A percentile compares a stretch with the other conserved stretches of the same genome.
These are phyloP conservation scores for Diplotaxis tenuifolia DNA, from an alignment of 345 rosid species.

Conservation along the genomic window DNA sequence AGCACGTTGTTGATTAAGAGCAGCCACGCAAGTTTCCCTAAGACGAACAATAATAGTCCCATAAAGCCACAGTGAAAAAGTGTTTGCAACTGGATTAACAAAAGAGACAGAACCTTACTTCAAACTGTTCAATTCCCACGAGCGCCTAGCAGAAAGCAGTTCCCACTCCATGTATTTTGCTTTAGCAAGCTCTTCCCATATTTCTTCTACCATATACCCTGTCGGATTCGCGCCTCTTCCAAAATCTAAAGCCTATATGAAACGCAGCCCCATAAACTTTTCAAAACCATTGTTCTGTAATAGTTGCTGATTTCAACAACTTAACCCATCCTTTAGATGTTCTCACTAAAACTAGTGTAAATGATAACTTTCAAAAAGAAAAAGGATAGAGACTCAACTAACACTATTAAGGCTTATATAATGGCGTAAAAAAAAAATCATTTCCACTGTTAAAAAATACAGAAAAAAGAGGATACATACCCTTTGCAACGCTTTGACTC, in stretches of 20 bases:
- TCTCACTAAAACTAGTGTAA: background rate
- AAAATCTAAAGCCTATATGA: conserved; percentile 72
- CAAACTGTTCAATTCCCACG: conserved; percentile 76
- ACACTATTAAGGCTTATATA: background rate
- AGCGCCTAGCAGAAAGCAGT: conserved; percentile 52
- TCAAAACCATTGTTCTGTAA: background rate
- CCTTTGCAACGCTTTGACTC: conserved; percentile 69
- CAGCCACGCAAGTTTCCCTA: conserved; percentile 82
- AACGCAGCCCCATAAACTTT: background rate
- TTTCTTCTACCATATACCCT: conserved; percentile 76
- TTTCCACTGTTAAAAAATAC: background rate
- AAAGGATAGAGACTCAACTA: background rate
- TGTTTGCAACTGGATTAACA: background rate
- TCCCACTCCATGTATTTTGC: conserved; percentile 91
- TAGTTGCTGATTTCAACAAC: background rate
- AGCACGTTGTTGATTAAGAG: conserved; percentile 63
- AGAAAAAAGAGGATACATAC: conserved; percentile 39
- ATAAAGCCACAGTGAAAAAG: background rate
- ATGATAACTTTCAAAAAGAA: background rate
- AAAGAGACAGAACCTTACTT: conserved; percentile 56
- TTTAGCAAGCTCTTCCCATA: conserved; percentile 86
- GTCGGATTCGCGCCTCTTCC: conserved; percentile 66
- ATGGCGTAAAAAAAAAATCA: background rate
- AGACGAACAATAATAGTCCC: conserved; percentile 21
- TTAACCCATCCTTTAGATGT: background rate